phyloP scores from a whole-genome alignment of 352 stramenopile genomes.

The Elongisporangium undulatum region DNA sequence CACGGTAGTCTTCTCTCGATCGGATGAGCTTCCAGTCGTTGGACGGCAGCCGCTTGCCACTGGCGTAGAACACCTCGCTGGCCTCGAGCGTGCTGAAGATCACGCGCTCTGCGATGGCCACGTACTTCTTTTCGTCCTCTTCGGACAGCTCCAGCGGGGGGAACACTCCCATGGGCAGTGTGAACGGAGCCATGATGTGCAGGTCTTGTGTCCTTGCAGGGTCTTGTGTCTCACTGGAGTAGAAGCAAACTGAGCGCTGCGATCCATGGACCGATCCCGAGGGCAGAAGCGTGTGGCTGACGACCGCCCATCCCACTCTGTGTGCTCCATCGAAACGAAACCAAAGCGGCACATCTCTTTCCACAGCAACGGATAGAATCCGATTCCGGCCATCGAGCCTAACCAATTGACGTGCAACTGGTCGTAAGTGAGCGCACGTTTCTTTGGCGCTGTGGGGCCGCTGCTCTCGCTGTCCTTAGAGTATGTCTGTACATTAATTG shows the following conservation, averaged over 20 bases:
- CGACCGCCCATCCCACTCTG: background rate
- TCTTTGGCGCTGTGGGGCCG: too few relatives aligned
- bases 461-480: too few relatives aligned
- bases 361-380: background rate
- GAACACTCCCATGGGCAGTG: conserved; percentile 30
- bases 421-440: too few relatives aligned
- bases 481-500: too few relatives aligned
- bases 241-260: background rate
- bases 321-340: too few relatives aligned
- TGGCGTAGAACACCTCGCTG: conserved; percentile 29
- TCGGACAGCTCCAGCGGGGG: conserved; percentile 19
- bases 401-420: background rate
- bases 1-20: conserved; percentile 30
- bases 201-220: conserved; percentile 12
- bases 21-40: conserved; percentile 32
- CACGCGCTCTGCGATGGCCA: conserved; percentile 29
- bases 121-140: conserved; percentile 17
- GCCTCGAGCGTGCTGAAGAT: conserved; percentile 34
- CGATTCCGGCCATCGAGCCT: background rate
- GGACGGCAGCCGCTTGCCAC: conserved; percentile 16
- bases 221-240: background rate
- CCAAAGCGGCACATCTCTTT: background rate
- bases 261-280: background rate
- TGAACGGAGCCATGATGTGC: conserved; percentile 31
- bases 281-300: background rate